These are phyloP conservation scores for Kuraishia molischiana DNA, from an alignment of 805 yeast species.

Conservation along the genomic window DNA sequence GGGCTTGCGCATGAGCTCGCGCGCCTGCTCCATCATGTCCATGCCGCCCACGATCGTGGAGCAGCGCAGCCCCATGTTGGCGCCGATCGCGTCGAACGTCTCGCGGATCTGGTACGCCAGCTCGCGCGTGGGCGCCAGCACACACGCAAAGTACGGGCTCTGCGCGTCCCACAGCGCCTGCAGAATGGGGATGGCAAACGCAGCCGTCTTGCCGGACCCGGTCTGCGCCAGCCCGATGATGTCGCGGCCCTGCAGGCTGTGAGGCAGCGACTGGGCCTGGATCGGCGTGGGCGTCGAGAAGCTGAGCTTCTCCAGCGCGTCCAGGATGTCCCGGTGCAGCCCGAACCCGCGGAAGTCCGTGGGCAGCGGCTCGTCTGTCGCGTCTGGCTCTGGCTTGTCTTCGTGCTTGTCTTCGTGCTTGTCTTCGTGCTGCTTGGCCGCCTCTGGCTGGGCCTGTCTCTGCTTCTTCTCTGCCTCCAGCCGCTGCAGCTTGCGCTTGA, in stretches of 20 bases:
- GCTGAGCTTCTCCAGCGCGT: constrained; percentile 67
- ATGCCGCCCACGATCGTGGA: constrained; percentile 94
- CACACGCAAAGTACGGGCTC: constrained; percentile 80
- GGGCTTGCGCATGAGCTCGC: constrained; percentile 89
- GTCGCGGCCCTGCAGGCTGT: constrained; percentile 84
- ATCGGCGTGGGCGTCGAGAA: constrained; percentile 86
- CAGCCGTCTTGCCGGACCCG: constrained; percentile 98
- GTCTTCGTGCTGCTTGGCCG: constrained; percentile 5
- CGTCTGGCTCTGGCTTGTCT: constrained; percentile 8
- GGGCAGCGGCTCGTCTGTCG: neutral
- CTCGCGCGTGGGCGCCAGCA: constrained; percentile 81
- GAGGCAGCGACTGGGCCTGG: constrained; percentile 85
- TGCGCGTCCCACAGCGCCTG: constrained; percentile 89
- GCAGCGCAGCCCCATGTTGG: constrained; percentile 84
- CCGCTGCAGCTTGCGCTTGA: constrained; percentile 16
- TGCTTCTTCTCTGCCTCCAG: constrained; percentile 7
- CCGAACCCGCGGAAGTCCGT: constrained; percentile 46
- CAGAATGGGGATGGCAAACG: constrained; percentile 91
- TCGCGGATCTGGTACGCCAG: constrained; percentile 84
- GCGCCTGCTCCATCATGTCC: constrained; percentile 96
- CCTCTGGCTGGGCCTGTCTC: constrained; percentile 1
- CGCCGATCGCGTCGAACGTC: constrained; percentile 90
- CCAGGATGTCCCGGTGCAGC: constrained; percentile 68
- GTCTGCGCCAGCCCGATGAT: constrained; percentile 95
- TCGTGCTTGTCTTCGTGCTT: constrained; percentile 3